Conservation (phyloP, 345 rosid genomes). For the Citrus trifoliata region DNA sequence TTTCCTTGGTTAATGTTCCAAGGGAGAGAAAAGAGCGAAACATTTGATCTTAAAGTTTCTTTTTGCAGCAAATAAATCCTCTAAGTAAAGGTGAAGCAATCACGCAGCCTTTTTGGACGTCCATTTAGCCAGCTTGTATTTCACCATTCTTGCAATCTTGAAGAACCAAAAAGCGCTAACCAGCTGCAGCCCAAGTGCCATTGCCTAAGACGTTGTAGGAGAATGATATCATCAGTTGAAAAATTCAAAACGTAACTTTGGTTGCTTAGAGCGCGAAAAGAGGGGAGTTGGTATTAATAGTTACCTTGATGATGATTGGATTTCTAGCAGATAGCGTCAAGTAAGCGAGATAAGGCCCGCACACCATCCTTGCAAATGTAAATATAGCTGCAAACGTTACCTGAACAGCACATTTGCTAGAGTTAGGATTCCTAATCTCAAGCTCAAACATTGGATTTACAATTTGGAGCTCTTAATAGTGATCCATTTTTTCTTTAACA, state of each 20-base stretch:
- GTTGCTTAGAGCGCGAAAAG: background rate
- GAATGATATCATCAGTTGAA: background rate
- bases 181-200: conserved; percentile 69
- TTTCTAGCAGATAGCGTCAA: conserved; percentile 33
- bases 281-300: background rate
- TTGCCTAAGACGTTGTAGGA: conserved; percentile 39
- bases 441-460: background rate
- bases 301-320: conserved; percentile 52
- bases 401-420: conserved; percentile 14
- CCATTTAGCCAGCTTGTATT: conserved; percentile 53
- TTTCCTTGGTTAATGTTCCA: background rate
- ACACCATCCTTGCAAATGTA: conserved; percentile 51
- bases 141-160: conserved; percentile 73
- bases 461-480: background rate
- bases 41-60: background rate
- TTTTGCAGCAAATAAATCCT: too few relatives aligned
- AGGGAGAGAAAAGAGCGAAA: background rate
- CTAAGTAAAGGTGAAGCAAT: background rate
- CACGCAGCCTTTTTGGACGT: conserved; percentile 15
- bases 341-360: conserved; percentile 48
- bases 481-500: background rate
- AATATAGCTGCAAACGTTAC: conserved; percentile 42
- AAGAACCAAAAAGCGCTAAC: conserved; percentile 90
- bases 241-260: background rate
- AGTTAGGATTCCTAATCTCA: background rate